Evolutionary conservation across 2,329 filamentous ascomycete genomes (phyloP), one percentile per base, ranked within the genome.

Genomic region (Podosphaera xanthii): DNA sequence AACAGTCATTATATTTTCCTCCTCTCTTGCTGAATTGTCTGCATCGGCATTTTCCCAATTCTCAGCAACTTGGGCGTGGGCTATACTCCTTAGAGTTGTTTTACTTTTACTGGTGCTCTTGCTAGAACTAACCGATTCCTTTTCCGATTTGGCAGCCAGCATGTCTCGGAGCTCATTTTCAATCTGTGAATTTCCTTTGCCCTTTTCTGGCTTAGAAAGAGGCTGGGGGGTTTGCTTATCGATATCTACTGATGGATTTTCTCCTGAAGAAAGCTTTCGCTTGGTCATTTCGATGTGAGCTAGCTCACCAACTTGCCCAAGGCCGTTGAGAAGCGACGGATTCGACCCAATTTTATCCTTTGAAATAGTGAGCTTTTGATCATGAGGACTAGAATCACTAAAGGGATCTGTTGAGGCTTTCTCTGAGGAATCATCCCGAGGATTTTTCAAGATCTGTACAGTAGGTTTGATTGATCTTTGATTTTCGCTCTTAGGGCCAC

Each of bases 41-140:
- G 80, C 80, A 66, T 90, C 87, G 3, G 85, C 87, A 63, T 84
- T 94, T 74, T 95, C 89, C 89, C 89, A 94, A 71, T 83, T 90
- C 63, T 94, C 89, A n/a, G 82, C 86, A 54, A 89, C 76, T 31
- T 76, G 71, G 57, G 71, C 74, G 46, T 77, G 72, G 57, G 74
- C 72, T 57, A 77, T 40, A 74, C 31, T 79, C 78, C 62, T 80
- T 76, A 57, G 77, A 42, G 36, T 44, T 12, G 3, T 10, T 30
- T 31, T 31, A 3, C 36, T n/a, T 3, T 42, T 57, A 42, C 12
- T 12, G 8, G n/a, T 36, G 3, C 9, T 9, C 36, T 6, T 40
- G 36, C 36, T 40, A 40, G 10, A 40, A 40, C 10, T 40, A 40
- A 79, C 73, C 53, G 79, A 76, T 62, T 81, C 76, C 62, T 74